Conservation (phyloP, 768 basidiomycete species). For the Tylopilus plumbeoviolaceoides region DNA sequence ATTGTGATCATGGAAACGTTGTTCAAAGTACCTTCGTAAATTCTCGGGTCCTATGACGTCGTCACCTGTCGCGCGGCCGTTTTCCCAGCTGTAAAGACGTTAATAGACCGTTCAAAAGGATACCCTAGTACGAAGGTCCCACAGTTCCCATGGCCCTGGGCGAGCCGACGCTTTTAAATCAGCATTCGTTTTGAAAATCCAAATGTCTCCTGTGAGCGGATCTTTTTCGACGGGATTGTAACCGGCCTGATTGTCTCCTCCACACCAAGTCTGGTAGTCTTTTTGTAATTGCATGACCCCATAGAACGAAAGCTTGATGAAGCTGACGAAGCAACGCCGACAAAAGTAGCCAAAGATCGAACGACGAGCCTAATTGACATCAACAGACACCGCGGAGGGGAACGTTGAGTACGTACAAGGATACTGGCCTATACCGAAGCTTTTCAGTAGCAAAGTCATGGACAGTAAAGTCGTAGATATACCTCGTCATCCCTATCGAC, state of each 20-base stretch:
- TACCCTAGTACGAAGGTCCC: slow-evolving; percentile 19
- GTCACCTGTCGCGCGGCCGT: slow-evolving; percentile 61
- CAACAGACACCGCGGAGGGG: slow-evolving; percentile 7
- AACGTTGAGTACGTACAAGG: slow-evolving; percentile 17
- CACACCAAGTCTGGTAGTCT: slow-evolving; percentile 65
- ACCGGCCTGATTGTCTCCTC: slow-evolving; percentile 43
- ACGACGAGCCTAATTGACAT: slow-evolving; percentile 51
- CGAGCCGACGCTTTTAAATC: slow-evolving; percentile 68
- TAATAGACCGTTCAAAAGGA: not conserved
- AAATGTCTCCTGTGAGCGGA: slow-evolving; percentile 44
- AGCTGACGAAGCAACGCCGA: slow-evolving; percentile 71
- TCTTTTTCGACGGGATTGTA: slow-evolving; percentile 51
- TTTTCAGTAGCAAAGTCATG: slow-evolving; percentile 6
- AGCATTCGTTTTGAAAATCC: slow-evolving; percentile 56
- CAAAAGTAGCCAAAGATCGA: slow-evolving; percentile 81
- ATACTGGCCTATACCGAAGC: slow-evolving; percentile 21
- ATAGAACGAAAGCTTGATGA: slow-evolving; percentile 70
- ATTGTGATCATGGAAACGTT: slow-evolving; percentile 73
- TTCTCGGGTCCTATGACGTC: slow-evolving; percentile 66
- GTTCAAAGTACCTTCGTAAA: slow-evolving; percentile 77
- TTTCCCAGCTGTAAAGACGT: slow-evolving; percentile 54
- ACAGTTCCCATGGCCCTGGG: slow-evolving; percentile 58
- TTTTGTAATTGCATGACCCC: slow-evolving; percentile 63
- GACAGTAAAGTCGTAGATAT: slow-evolving; percentile 6
- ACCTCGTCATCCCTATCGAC: slow-evolving; percentile 60